Evolutionary conservation across 352 stramenopile species (phyloP).

Genomic region (Phytophthora aleatoria): DNA sequence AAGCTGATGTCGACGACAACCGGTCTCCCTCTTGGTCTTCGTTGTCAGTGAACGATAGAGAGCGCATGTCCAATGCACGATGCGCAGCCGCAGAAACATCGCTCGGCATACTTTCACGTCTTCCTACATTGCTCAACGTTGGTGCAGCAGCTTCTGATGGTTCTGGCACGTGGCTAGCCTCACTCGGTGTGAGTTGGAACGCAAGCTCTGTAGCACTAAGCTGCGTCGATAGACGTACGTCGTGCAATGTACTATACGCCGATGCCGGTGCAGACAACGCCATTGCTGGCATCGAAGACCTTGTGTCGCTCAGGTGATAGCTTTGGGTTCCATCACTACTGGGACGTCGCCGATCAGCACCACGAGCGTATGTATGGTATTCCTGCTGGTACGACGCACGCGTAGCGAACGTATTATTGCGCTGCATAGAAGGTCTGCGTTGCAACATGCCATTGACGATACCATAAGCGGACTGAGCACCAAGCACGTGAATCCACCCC

Average conservation of each 20-base stretch:
- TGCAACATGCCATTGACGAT: constrained; percentile 29
- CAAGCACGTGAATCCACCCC: constrained; percentile 67
- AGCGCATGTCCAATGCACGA: constrained; percentile 22
- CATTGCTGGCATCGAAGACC: constrained; percentile 30
- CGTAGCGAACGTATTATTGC: constrained; percentile 38
- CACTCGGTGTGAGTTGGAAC: constrained; percentile 28
- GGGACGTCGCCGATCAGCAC: constrained; percentile 15
- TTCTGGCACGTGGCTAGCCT: constrained; percentile 14
- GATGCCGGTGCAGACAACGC: constrained; percentile 20
- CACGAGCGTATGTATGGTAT: constrained; percentile 10
- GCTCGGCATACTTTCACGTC: constrained; percentile 32
- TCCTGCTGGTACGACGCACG: constrained; percentile 35
- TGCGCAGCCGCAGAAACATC: constrained; percentile 17
- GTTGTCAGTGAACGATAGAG: constrained; percentile 37
- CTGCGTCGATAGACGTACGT: constrained; percentile 20
- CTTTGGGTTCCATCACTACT: constrained; percentile 19
- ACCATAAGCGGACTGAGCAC: constrained; percentile 52
- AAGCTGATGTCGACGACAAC: constrained; percentile 31
- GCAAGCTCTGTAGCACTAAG: constrained; percentile 34
- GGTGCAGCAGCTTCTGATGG: constrained; percentile 9
- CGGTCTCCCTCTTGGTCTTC: constrained; percentile 31
- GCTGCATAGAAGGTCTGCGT: constrained; percentile 17
- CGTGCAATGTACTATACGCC: constrained; percentile 20
- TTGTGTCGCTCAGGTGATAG: constrained; percentile 22
- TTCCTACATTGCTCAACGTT: constrained; percentile 5